Evolutionary conservation across 192 early-diverging fungal species (phyloP).

Genomic region (Podila minutissima): DNA sequence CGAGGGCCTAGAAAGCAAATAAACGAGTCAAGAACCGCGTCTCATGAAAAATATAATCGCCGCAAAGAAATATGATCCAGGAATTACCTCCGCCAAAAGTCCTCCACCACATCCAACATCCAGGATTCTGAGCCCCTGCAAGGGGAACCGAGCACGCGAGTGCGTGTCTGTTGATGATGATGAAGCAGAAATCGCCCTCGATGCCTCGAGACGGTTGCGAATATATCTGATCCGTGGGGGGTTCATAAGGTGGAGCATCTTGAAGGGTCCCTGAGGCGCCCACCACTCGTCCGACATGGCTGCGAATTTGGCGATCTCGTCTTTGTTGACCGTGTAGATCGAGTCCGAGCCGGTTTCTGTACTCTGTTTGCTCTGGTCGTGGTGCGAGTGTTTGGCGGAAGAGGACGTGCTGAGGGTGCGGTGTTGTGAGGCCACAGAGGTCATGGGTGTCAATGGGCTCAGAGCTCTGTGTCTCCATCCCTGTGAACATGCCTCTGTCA

Average conservation of each 20-base stretch:
- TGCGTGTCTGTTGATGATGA: slow-evolving; percentile 11
- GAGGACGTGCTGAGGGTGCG: no score
- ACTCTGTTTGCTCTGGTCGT: background rate
- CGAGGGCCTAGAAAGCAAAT: slow-evolving; percentile 63
- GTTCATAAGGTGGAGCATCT: slow-evolving; percentile 85
- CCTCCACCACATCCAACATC: slow-evolving; percentile 98
- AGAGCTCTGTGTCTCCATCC: no score
- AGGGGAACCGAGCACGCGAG: slow-evolving; percentile 37
- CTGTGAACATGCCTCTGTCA: no score
- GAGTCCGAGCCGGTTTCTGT: background rate
- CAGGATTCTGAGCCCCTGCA: slow-evolving; percentile 69
- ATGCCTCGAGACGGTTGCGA: slow-evolving; percentile 56
- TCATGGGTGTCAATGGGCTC: no score
- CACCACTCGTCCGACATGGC: slow-evolving; percentile 86
- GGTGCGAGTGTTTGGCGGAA: background rate
- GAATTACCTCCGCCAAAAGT: slow-evolving; percentile 79
- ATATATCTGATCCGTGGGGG: slow-evolving; percentile 80
- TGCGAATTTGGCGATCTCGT: slow-evolving; percentile 82
- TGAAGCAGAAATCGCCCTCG: background rate
- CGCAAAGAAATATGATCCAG: background rate
- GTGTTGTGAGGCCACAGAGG: no score
- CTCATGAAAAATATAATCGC: background rate
- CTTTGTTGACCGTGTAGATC: slow-evolving; percentile 63
- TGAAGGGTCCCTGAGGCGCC: slow-evolving; percentile 87
- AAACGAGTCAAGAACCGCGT: background rate